Evolutionary conservation across 306 rosid genomes (phyloP).

Genomic region (Arachis stenosperma): DNA sequence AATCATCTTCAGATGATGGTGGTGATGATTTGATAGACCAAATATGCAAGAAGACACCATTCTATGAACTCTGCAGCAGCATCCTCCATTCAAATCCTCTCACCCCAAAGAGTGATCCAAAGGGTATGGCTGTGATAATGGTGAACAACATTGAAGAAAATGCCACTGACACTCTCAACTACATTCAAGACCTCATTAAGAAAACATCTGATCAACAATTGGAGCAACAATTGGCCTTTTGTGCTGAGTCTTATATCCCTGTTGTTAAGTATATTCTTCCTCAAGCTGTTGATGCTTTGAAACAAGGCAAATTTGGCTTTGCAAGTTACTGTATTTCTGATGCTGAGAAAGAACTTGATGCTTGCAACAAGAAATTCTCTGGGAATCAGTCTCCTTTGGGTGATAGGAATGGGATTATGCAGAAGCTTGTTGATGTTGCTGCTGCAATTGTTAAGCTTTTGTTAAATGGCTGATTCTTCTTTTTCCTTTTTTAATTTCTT

Average conservation of each 20-base stretch:
- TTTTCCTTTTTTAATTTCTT: not conserved
- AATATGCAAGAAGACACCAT: conserved; percentile 58
- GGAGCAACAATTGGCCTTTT: conserved; percentile 69
- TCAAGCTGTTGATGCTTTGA: conserved; percentile 75
- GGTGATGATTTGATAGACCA: conserved; percentile 47
- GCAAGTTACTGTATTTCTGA: conserved; percentile 72
- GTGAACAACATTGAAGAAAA: conserved; percentile 45
- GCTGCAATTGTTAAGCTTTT: conserved; percentile 60
- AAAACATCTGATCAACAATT: conserved; percentile 46
- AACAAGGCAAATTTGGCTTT: conserved; percentile 62
- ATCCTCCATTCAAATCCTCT: conserved; percentile 55
- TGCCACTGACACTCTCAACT: conserved; percentile 45
- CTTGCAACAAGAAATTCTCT: conserved; percentile 68
- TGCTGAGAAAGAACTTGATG: conserved; percentile 62
- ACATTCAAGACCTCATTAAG: conserved; percentile 54
- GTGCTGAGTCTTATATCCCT: conserved; percentile 81
- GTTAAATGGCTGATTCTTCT: conserved; percentile 46
- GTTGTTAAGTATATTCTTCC: conserved; percentile 76
- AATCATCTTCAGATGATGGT: not conserved
- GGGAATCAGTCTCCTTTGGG: conserved; percentile 51
- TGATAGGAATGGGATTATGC: conserved; percentile 57
- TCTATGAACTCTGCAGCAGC: conserved; percentile 53
- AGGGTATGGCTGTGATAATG: conserved; percentile 57
- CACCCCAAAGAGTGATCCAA: conserved; percentile 48
- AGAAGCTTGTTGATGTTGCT: conserved; percentile 63